phyloP scores from a whole-genome alignment of 306 rosid genomes.

The Malus sylvestris region DNA sequence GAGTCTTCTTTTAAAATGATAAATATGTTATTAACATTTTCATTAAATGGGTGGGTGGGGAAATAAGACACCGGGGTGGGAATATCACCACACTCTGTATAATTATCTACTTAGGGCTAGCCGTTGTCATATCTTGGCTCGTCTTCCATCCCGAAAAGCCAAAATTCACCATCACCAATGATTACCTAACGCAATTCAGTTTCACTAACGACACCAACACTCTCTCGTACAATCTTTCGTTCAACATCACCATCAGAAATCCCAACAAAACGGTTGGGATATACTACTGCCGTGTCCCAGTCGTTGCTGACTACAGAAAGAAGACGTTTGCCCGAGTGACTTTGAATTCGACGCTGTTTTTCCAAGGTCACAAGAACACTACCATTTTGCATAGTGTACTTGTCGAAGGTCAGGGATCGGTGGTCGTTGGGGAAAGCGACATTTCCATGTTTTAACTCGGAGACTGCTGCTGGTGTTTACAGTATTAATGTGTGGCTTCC shows the following conservation, averaged over 20 bases:
- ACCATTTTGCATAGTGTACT: not conserved
- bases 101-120: no score
- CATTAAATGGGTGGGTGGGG: no score
- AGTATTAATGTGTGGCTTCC: not conserved
- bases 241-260: constrained; percentile 40
- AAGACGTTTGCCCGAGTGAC: constrained; percentile 12
- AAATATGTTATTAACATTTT: no score
- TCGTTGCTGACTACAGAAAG: constrained; percentile 23
- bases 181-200: not conserved
- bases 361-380: constrained; percentile 58
- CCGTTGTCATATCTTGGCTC: no score
- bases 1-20: no score
- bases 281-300: constrained; percentile 47
- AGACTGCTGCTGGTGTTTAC: not conserved
- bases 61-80: no score
- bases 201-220: constrained; percentile 1
- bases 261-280: constrained; percentile 46
- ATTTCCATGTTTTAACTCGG: not conserved
- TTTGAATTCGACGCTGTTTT: constrained; percentile 22
- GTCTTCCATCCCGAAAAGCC: not conserved
- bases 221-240: constrained; percentile 15
- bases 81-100: no score
- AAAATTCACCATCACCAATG: not conserved
- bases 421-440: not conserved
- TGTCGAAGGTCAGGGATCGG: constrained; percentile 11